Conservation (phyloP, 2,329 filamentous ascomycete genomes). For the Fusarium multiceps region DNA sequence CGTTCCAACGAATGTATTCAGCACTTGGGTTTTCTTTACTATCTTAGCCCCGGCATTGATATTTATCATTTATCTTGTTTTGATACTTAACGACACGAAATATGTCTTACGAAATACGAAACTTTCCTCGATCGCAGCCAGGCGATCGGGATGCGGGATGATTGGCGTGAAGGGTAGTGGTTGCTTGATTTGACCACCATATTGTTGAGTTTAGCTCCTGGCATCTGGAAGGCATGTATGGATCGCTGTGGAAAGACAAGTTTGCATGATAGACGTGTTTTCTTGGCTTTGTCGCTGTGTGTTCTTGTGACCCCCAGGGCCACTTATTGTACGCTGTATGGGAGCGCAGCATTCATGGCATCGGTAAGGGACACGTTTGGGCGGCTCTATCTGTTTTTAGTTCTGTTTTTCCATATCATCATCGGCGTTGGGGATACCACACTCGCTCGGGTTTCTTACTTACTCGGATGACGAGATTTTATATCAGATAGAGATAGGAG, state of each 20-base stretch:
- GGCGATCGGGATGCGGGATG: slow-evolving; percentile 45
- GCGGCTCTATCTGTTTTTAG: slow-evolving; percentile 22
- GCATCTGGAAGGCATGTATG: slow-evolving; percentile 32
- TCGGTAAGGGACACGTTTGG: slow-evolving; percentile 35
- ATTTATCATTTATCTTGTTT: slow-evolving; percentile 41
- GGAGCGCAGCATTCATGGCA: slow-evolving; percentile 42
- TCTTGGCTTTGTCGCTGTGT: slow-evolving; percentile 26
- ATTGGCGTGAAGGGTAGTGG: slow-evolving; percentile 41
- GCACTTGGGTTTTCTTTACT: slow-evolving; percentile 32
- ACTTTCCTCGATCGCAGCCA: slow-evolving; percentile 41
- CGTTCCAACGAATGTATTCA: slow-evolving; percentile 46
- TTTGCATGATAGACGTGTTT: slow-evolving; percentile 39
- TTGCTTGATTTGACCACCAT: slow-evolving; percentile 27
- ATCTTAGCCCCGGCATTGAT: slow-evolving; percentile 30
- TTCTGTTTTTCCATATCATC: slow-evolving; percentile 36
- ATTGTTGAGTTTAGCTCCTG: slow-evolving; percentile 33
- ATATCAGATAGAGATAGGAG: slow-evolving; percentile 37
- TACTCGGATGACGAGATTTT: slow-evolving; percentile 16
- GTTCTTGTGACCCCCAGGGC: slow-evolving; percentile 22
- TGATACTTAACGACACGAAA: slow-evolving; percentile 48
- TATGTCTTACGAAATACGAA: slow-evolving; percentile 51
- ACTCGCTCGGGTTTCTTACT: slow-evolving; percentile 40
- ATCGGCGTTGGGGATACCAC: slow-evolving; percentile 45
- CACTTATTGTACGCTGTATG: slow-evolving; percentile 41
- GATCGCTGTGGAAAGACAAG: slow-evolving; percentile 39